Evolutionary conservation across 768 basidiomycete genomes (phyloP).

Genomic region (Boletus bicolor): DNA sequence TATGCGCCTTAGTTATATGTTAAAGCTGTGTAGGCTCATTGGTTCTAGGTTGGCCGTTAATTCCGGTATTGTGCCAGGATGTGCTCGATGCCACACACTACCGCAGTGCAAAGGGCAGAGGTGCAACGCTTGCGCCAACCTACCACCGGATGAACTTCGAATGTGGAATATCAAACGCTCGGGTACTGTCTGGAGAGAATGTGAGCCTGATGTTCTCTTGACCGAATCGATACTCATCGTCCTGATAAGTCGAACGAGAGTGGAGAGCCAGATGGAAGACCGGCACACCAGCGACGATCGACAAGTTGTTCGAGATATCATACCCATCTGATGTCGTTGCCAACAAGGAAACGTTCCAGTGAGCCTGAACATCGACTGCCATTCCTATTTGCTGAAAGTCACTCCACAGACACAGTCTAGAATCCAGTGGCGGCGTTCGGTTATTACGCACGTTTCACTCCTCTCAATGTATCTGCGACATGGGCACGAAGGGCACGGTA

Average conservation of each 20-base stretch:
- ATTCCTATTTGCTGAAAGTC: conserved; percentile 4
- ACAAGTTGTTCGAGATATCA: conserved; percentile 55
- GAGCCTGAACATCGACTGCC: conserved; percentile 11
- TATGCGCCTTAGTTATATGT: conserved; percentile 26
- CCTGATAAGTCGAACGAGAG: conserved; percentile 50
- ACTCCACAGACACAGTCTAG: conserved; percentile 29
- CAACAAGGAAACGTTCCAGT: conserved; percentile 51
- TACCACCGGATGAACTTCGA: conserved; percentile 39
- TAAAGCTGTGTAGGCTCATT: conserved; percentile 6
- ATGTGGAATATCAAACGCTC: conserved; percentile 48
- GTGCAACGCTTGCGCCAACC: conserved; percentile 51
- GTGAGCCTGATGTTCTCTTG: conserved; percentile 37
- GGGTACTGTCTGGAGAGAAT: conserved; percentile 48
- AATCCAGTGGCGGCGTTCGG: conserved; percentile 35
- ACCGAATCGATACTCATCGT: conserved; percentile 18
- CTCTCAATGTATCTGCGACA: conserved; percentile 65
- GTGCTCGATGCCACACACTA: conserved; percentile 45
- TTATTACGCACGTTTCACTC: conserved; percentile 61
- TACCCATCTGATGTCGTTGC: conserved; percentile 28
- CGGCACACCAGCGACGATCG: conserved; percentile 39
- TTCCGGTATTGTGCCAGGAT: conserved; percentile 46
- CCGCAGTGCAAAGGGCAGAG: conserved; percentile 45
- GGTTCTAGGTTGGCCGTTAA: conserved; percentile 49
- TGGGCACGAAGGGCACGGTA: conserved; percentile 49
- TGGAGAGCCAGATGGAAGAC: conserved; percentile 42